phyloP scores from a whole-genome alignment of 2,329 filamentous ascomycete species.

The Diaporthe vaccinii region DNA sequence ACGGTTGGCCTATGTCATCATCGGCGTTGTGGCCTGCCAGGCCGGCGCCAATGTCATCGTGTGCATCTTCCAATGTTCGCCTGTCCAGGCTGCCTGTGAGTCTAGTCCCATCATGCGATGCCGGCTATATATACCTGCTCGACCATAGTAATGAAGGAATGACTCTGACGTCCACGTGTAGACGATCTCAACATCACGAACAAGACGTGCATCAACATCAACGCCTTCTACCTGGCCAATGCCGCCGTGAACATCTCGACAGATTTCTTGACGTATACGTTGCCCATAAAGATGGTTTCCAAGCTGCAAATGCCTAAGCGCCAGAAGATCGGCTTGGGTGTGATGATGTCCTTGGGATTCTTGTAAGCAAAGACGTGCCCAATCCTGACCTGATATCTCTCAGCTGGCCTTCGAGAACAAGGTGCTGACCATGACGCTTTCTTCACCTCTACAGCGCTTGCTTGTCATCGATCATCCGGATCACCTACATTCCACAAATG shows the following conservation, averaged over 20 bases:
- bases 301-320: constrained; percentile 58
- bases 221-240: constrained; percentile 61
- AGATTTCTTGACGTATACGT: constrained; percentile 58
- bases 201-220: constrained; percentile 59
- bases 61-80: constrained; percentile 56
- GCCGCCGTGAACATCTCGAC: constrained; percentile 62
- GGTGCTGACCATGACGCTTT: neutral
- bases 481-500: constrained; percentile 59
- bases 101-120: neutral
- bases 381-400: neutral
- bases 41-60: constrained; percentile 56
- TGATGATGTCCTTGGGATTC: constrained; percentile 60
- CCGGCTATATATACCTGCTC: neutral
- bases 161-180: neutral
- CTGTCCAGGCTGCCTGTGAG: constrained; percentile 55
- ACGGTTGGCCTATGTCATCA: constrained; percentile 54
- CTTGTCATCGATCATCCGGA: constrained; percentile 60
- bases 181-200: constrained; percentile 44
- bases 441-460: constrained; percentile 52
- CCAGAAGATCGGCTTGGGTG: constrained; percentile 58
- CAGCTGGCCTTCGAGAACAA: too few species aligned
- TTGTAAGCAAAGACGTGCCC: constrained; percentile 48
- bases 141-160: too few species aligned
- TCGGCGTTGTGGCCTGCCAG: constrained; percentile 55
- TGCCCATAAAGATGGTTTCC: constrained; percentile 59